These are phyloP conservation scores for Senecio squalidus DNA, from an alignment of 140 eudicot genomes.

Conservation along the genomic window DNA sequence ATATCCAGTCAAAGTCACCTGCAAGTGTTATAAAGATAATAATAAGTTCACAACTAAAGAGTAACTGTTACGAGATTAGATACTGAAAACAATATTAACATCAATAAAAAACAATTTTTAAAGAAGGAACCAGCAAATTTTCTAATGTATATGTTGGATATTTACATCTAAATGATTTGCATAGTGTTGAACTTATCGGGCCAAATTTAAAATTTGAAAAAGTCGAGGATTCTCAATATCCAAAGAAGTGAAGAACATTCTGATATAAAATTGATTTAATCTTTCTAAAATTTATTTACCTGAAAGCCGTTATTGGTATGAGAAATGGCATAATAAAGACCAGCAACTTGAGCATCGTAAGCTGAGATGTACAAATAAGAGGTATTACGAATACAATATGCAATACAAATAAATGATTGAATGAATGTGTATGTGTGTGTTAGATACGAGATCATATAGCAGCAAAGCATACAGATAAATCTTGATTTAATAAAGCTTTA, in stretches of 20 bases:
- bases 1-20: slow-evolving; percentile 88
- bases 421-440: no score
- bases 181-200: not conserved
- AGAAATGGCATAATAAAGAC: slow-evolving; percentile 65
- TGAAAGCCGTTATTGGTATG: slow-evolving; percentile 70
- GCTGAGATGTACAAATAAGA: slow-evolving; percentile 50
- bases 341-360: slow-evolving; percentile 96
- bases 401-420: not conserved
- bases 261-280: no score
- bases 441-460: no score
- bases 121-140: not conserved
- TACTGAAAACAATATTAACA: not conserved
- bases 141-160: slow-evolving; percentile 2
- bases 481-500: not conserved
- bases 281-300: slow-evolving; percentile 35
- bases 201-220: not conserved
- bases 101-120: not conserved
- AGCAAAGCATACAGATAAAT: not conserved
- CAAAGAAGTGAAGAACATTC: no score
- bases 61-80: no score
- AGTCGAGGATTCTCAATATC: not conserved
- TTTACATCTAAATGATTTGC: not conserved
- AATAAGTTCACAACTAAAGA: slow-evolving; percentile 29
- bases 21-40: slow-evolving; percentile 26
- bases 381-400: not conserved